Conservation (phyloP, 1,284 basidiomycete genomes). For the Phenoliferia sp. region DNA sequence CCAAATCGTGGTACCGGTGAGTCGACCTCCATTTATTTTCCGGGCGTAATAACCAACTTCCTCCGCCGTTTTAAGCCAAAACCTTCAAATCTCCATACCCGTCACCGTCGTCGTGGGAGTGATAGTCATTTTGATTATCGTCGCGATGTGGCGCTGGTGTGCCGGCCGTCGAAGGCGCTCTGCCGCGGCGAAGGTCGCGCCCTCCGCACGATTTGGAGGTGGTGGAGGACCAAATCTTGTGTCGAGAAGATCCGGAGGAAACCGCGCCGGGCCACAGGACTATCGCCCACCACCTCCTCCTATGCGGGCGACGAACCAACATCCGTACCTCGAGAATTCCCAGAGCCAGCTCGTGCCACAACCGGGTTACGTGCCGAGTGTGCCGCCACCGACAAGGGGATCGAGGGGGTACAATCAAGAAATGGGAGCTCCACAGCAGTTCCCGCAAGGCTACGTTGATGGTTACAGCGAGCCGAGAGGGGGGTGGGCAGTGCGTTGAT, state of each 20-base stretch:
- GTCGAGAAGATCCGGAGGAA: neutral
- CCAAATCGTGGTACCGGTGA: constrained; percentile 51
- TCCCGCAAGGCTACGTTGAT: too few relatives aligned
- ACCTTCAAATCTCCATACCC: constrained; percentile 58
- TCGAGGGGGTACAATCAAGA: neutral
- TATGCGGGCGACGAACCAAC: constrained; percentile 16
- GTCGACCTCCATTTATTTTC: constrained; percentile 36
- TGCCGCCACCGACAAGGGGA: too few relatives aligned
- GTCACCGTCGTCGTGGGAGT: constrained; percentile 68
- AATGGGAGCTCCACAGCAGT: neutral
- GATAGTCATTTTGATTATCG: constrained; percentile 46
- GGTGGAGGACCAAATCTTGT: neutral
- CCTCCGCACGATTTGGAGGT: constrained; percentile 23
- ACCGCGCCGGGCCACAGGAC: neutral
- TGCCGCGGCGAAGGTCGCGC: neutral
- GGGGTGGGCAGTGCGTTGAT: too few relatives aligned
- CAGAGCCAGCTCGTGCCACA: neutral
- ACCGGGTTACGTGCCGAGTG: neutral
- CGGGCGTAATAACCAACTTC: constrained; percentile 8
- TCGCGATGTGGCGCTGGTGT: constrained; percentile 39
- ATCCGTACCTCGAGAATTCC: constrained; percentile 4
- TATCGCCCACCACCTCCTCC: neutral
- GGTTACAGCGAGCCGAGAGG: too few relatives aligned
- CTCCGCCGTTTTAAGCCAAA: constrained; percentile 54
- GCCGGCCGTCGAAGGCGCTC: constrained; percentile 7